Evolutionary conservation across 108 stramenopile genomes (phyloP), one percentile per base, ranked within the genome.

Genomic region (Nitzschia palea): DNA sequence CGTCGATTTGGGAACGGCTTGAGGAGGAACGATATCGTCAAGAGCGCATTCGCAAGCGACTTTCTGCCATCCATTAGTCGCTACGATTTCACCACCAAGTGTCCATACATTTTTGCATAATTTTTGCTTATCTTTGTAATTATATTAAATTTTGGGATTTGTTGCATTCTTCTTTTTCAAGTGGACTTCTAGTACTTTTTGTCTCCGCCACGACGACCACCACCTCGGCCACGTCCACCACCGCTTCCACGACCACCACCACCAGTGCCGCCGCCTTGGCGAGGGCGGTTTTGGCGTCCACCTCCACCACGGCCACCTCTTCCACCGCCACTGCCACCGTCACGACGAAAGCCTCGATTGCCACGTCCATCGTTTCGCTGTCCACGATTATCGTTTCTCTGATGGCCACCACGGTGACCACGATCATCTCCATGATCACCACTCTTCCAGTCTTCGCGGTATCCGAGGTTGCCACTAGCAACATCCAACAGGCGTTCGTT

Each of bases 401-500:
- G 52, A 32, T 71, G 25, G 23, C 75, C 75, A 17, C 63, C 73
- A 17, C 74, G 62, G 48, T 76, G 45, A 54, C 73, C 57, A 27
- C 81, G 58, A 40, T 61, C 58, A 33, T 70, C 45, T 29, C 77
- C 78, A 58, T 72, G 63, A 57, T 81, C 83, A 26, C 79, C 74
- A 34, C 68, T 57, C 65, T 84, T 71, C 82, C 85, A 86, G 33
- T 83, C 82, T 15, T 81, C 87, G 33, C 81, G 76, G 81, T 74
- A 90, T 42, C 89, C 86, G 64, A 89, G 82, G 67, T 70, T 77
- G 51, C 96, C 97, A 50, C 81, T 88, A 65, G 82, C 74, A 32
- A 91, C 86, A 71, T 98, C 97, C 64, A 99, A 77, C 58, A 97
- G 65, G 9, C 95, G 91, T 79, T 98, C 97, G 70, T 98, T 98